phyloP scores from a whole-genome alignment of 352 stramenopile species.

The Phytopythium litorale region DNA sequence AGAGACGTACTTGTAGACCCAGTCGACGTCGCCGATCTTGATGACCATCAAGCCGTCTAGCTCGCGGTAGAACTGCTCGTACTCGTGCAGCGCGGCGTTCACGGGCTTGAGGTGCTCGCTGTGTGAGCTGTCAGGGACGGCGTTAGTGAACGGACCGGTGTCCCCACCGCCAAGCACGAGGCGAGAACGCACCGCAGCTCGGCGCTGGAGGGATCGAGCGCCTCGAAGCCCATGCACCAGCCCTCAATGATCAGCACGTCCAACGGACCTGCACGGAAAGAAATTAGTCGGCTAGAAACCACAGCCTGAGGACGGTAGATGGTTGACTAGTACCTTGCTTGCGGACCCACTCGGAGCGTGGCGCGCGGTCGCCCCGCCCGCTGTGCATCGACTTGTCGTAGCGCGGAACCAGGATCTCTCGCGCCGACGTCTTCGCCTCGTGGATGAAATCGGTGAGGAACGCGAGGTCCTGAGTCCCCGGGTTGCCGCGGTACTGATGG shows the following conservation, averaged over 20 bases:
- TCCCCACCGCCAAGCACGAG: not conserved
- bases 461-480: constrained; percentile 73
- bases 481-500: constrained; percentile 70
- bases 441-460: constrained; percentile 59
- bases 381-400: constrained; percentile 81
- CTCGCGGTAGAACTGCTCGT: constrained; percentile 61
- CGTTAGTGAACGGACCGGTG: not conserved
- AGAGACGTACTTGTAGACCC: constrained; percentile 75
- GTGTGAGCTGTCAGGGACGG: not conserved
- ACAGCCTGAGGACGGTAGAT: not conserved
- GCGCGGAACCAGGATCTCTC: constrained; percentile 51
- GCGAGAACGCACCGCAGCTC: constrained; percentile 26
- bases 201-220: constrained; percentile 26
- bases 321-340: constrained; percentile 46
- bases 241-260: constrained; percentile 84
- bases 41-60: constrained; percentile 71
- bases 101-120: constrained; percentile 60
- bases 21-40: constrained; percentile 65
- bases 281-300: not conserved
- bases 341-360: constrained; percentile 44
- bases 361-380: constrained; percentile 69
- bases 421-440: constrained; percentile 42
- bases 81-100: constrained; percentile 58
- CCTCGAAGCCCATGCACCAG: constrained; percentile 83
- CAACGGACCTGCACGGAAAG: constrained; percentile 39